Percentiles rank a stretch among this genome's conserved stretches.
Conservation (phyloP, 352 stramenopile genomes). For the Globisporangium apiculatum region DNA sequence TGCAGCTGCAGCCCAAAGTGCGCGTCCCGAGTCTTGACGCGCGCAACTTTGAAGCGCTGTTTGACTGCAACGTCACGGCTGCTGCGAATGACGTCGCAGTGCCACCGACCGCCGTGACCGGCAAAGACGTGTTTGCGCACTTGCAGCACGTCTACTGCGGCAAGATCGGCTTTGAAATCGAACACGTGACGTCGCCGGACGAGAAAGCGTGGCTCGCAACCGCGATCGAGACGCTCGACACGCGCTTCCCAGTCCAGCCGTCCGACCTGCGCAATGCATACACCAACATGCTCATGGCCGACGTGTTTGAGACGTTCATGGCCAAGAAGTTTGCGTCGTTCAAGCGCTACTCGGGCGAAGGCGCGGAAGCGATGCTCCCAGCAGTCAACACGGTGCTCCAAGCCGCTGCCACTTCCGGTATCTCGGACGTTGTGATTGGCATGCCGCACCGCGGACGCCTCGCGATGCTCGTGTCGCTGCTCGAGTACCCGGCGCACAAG, state of each 20-base stretch:
- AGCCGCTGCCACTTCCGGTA: conserved; percentile 28
- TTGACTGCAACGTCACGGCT: conserved; percentile 16
- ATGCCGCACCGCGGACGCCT: conserved; percentile 84
- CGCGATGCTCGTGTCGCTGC: conserved; percentile 59
- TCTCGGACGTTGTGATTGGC: conserved; percentile 78
- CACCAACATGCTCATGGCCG: conserved; percentile 68
- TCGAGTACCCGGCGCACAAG: conserved; percentile 80
- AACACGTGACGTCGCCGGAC: conserved; percentile 47
- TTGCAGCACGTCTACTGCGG: conserved; percentile 62
- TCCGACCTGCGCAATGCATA: conserved; percentile 73
- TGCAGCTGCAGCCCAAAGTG: conserved; percentile 31
- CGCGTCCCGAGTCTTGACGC: conserved; percentile 28
- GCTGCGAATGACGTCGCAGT: conserved; percentile 17
- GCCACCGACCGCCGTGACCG: conserved; percentile 15
- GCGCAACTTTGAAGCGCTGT: conserved; percentile 47
- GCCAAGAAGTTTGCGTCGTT: conserved; percentile 81
- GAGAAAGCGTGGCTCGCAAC: conserved; percentile 70
- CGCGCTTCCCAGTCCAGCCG: conserved; percentile 42
- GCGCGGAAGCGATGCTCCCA: conserved; percentile 74
- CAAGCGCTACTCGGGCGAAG: conserved; percentile 85
- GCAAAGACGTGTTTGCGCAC: conserved; percentile 51
- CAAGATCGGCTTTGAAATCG: conserved; percentile 79
- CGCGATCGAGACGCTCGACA: conserved; percentile 36
- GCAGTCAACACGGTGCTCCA: conserved; percentile 68
- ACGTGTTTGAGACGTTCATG: conserved; percentile 85